phyloP scores from a whole-genome alignment of 257 asterid species.

The Solanum chmielewskii region DNA sequence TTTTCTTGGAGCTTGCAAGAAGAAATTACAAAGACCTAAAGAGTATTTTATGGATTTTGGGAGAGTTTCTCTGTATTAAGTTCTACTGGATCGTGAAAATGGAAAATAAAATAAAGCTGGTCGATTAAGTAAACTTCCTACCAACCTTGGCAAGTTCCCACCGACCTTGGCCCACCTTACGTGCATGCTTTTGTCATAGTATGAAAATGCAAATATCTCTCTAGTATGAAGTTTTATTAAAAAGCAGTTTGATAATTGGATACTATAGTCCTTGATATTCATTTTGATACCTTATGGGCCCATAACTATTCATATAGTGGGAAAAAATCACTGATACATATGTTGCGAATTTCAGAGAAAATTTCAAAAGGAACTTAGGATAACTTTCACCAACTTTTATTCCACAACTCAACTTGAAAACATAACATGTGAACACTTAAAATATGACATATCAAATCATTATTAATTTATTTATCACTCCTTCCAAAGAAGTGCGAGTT shows the following conservation, averaged over 20 bases:
- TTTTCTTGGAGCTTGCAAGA: too few species aligned
- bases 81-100: too few species aligned
- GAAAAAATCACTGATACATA: neutral
- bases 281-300: too few species aligned
- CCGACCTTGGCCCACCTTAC: neutral
- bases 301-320: neutral
- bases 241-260: neutral
- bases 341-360: neutral
- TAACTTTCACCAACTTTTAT: neutral
- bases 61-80: too few species aligned
- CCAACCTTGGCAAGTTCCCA: neutral
- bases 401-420: neutral
- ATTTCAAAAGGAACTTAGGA: neutral
- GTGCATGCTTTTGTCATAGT: neutral
- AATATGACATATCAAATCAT: too few species aligned
- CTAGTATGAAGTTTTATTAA: too few species aligned
- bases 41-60: too few species aligned
- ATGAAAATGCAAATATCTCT: neutral
- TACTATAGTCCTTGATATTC: neutral
- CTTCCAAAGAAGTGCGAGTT: too few species aligned
- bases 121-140: too few species aligned
- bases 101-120: too few species aligned
- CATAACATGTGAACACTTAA: neutral
- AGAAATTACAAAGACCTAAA: too few species aligned
- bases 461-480: too few species aligned